These are phyloP conservation scores for Leishmania turanica DNA, from an alignment of 208 protist species.

Conservation along the genomic window DNA sequence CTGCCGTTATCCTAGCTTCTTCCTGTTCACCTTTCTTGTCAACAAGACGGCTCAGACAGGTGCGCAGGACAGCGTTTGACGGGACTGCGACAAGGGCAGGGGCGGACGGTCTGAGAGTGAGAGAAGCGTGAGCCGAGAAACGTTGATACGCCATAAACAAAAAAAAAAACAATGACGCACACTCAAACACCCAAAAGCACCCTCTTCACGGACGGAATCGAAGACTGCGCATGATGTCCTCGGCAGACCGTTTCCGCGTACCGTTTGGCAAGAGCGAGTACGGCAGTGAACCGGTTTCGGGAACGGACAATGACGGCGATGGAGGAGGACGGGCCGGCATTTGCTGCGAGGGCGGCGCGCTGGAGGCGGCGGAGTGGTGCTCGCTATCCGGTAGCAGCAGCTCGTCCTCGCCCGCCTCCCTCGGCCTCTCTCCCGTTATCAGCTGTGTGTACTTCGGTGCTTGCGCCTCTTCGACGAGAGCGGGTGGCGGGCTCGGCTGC, in stretches of 20 bases:
- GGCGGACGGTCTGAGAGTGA: not conserved
- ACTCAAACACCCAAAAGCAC: not conserved
- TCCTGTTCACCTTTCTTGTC: not conserved
- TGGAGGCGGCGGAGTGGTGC: constrained; percentile 6
- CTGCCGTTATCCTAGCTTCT: not conserved
- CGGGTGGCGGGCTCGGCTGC: not conserved
- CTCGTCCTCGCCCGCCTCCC: constrained; percentile 14
- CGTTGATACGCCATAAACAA: no score
- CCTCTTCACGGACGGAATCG: constrained; percentile 32
- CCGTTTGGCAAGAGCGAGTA: constrained; percentile 6
- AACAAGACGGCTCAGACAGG: not conserved
- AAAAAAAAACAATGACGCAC: not conserved
- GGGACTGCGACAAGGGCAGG: not conserved
- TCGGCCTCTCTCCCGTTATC: not conserved
- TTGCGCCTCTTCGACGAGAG: not conserved
- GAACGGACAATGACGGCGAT: not conserved
- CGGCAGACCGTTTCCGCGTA: constrained; percentile 45
- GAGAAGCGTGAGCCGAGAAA: not conserved
- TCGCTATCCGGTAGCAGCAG: constrained; percentile 27
- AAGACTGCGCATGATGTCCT: constrained; percentile 62
- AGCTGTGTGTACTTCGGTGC: not conserved
- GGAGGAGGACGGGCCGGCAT: not conserved
- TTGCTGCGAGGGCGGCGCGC: constrained; percentile 8
- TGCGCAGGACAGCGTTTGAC: not conserved
- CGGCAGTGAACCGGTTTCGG: not conserved